Conservation (phyloP, 108 stramenopile species). For the Asterionellopsis glacialis region DNA sequence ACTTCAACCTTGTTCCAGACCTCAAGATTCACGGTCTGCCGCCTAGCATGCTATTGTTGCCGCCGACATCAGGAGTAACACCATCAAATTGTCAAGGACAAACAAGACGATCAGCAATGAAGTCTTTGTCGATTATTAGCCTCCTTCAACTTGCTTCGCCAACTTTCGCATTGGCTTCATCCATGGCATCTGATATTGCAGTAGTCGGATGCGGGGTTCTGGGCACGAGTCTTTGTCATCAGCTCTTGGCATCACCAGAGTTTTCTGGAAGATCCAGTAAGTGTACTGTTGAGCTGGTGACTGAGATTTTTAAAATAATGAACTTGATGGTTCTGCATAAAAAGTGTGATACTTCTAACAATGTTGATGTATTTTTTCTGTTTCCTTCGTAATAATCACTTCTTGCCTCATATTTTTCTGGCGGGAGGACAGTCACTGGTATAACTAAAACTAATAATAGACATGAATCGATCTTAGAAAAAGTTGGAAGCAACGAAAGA, state of each 20-base stretch:
- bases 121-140: too few relatives aligned
- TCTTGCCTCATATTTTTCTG: not conserved
- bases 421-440: constrained; percentile 40
- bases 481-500: constrained; percentile 31
- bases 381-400: not conserved
- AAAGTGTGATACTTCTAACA: not conserved
- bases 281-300: not conserved
- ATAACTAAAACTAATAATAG: constrained; percentile 67
- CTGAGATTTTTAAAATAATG: too few relatives aligned
- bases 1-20: too few relatives aligned
- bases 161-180: too few relatives aligned
- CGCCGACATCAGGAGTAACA: too few relatives aligned
- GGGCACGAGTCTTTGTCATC: constrained; percentile 77
- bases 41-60: too few relatives aligned
- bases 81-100: too few relatives aligned
- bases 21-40: too few relatives aligned
- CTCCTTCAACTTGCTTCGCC: too few relatives aligned
- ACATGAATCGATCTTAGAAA: constrained; percentile 49
- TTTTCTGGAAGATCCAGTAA: constrained; percentile 35
- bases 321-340: too few relatives aligned
- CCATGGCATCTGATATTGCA: constrained; percentile 18
- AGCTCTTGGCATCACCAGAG: constrained; percentile 45
- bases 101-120: too few relatives aligned
- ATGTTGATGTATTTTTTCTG: not conserved
- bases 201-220: constrained; percentile 83